These are phyloP conservation scores for Castanea mollissima DNA, from an alignment of 306 rosid species.

Conservation along the genomic window DNA sequence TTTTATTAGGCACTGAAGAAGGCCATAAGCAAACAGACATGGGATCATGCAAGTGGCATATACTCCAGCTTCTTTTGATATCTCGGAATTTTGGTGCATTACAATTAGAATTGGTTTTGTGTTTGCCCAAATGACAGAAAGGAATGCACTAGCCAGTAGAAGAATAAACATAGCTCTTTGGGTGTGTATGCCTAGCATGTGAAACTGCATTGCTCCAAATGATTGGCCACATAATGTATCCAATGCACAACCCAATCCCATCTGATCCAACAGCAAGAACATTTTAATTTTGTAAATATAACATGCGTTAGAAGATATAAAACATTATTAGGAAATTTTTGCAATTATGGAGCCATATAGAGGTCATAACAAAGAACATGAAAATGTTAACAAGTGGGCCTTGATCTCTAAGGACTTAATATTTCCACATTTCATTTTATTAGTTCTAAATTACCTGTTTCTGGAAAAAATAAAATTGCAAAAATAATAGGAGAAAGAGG, in stretches of 20 bases:
- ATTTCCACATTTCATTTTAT: too few relatives aligned
- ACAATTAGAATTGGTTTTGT: conserved; percentile 38
- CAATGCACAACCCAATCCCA: conserved; percentile 70
- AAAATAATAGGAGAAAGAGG: too few relatives aligned
- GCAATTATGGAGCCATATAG: too few relatives aligned
- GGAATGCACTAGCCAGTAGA: conserved; percentile 36
- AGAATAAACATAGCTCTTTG: conserved; percentile 60
- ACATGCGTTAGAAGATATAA: not conserved
- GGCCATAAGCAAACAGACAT: conserved; percentile 50
- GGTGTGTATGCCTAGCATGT: conserved; percentile 58
- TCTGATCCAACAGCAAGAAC: conserved; percentile 20
- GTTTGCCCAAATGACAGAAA: conserved; percentile 46
- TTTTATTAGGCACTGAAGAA: conserved; percentile 55
- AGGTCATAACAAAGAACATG: too few relatives aligned
- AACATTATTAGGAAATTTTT: not conserved
- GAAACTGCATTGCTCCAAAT: conserved; percentile 65
- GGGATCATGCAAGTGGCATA: conserved; percentile 63
- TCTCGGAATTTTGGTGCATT: conserved; percentile 47
- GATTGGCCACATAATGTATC: conserved; percentile 89
- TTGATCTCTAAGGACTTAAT: too few relatives aligned
- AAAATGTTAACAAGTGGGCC: too few relatives aligned
- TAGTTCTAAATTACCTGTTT: too few relatives aligned
- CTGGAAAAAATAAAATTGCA: too few relatives aligned
- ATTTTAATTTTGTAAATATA: not conserved
- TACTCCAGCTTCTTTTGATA: conserved; percentile 52